Evolutionary conservation across 2,329 filamentous ascomycete species (phyloP), one percentile per base, ranked within the genome.

Genomic region (Colletotrichum kahawae): DNA sequence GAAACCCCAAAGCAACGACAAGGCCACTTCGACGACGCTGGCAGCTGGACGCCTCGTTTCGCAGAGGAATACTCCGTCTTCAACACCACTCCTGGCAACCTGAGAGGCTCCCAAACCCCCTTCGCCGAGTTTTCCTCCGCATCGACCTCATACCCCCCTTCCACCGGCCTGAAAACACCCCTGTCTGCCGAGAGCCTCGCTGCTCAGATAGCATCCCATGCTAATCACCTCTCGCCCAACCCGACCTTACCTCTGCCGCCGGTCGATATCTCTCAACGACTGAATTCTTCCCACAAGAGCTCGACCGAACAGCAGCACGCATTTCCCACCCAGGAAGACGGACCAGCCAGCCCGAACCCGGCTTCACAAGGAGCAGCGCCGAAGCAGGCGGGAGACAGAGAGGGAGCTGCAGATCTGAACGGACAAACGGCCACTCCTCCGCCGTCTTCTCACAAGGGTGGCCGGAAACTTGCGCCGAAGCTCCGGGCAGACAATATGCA

Each of bases 51-150:
- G 59, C 91, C 91, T 81, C 88, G 87, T 73, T 93, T 92, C 84
- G 90, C 91, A 77, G 90, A 92, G 80, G 91, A 92, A 77, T 92
- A 91, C 79, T 92, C 91, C 77, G 90, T 92, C 79, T 92, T 93
- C 85, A 91, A 92, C 83, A 85, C 88, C n/a, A 92, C 91, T 10
- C 91, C 91, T 18, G 91, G 90, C 63, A 90, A 91, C 80, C 84
- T 92, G 70, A 86, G 85, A 79, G 88, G 85, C 68, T 82, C 84
- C 57, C 84, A 86, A 71, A 85, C 81, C 73, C 81, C 83, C 16
- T 90, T 90, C 80, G 79, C 83, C 77, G 88, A 89, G 78, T 87
- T 88, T 79, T 79, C 82, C 24, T 80, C 80, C 77, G 31, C 59
- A 5, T 83, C 79, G 71, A 85, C 79, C 70, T 85, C 81, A 76